Percentiles rank a stretch among this genome's conserved stretches.
These are phyloP conservation scores for Abortiporus biennis DNA, from an alignment of 1,284 basidiomycete species.

Conservation along the genomic window DNA sequence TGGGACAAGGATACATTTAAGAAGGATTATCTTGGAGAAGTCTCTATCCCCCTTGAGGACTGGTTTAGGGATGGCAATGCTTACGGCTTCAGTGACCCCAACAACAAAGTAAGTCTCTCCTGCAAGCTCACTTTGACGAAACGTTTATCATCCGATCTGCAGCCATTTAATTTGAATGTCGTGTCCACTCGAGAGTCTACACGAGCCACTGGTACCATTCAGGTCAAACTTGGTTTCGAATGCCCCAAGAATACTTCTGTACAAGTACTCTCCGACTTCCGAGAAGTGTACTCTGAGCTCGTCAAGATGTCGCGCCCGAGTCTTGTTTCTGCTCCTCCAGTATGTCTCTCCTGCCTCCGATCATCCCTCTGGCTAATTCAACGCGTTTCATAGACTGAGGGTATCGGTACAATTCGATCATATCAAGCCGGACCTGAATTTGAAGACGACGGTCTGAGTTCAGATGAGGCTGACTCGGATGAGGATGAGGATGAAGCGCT, in stretches of 20 bases:
- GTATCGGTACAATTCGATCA: conserved; percentile 81
- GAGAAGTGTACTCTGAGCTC: conserved; percentile 61
- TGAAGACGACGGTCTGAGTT: conserved; percentile 74
- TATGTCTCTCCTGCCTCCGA: conserved; percentile 33
- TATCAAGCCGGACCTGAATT: conserved; percentile 50
- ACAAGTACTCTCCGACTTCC: conserved; percentile 34
- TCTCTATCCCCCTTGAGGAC: conserved; percentile 66
- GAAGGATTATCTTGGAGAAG: conserved; percentile 94
- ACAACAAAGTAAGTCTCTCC: conserved; percentile 41
- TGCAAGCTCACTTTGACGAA: not conserved
- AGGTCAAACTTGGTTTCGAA: conserved; percentile 77
- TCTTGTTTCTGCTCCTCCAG: conserved; percentile 75
- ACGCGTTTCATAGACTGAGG: conserved; percentile 58
- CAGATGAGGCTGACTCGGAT: conserved; percentile 44
- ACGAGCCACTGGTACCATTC: conserved; percentile 53
- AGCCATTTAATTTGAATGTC: conserved; percentile 26
- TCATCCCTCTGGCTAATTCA: not conserved
- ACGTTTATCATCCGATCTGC: not conserved
- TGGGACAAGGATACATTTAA: conserved; percentile 91
- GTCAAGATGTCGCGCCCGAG: conserved; percentile 59
- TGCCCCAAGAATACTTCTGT: conserved; percentile 38
- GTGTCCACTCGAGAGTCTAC: conserved; percentile 64
- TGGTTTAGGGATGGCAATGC: conserved; percentile 66
- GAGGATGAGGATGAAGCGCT: conserved; percentile 30
- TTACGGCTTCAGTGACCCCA: conserved; percentile 49